phyloP scores from a whole-genome alignment of 345 rosid species.

The Triadica sebifera region DNA sequence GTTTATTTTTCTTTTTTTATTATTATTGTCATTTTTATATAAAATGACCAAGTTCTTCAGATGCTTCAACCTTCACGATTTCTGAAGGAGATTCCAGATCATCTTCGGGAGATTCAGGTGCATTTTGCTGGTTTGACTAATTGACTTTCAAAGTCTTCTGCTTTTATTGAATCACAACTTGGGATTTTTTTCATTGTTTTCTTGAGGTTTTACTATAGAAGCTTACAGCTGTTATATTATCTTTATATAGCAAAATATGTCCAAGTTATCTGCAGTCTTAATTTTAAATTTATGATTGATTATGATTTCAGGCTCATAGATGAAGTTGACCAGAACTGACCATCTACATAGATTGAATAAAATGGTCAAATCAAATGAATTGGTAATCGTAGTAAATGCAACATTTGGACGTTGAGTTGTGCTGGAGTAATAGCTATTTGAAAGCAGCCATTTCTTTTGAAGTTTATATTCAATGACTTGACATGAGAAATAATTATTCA shows the following conservation, averaged over 20 bases:
- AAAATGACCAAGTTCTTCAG: conserved; percentile 41
- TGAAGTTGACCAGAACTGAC: background rate
- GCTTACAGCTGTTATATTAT: too few relatives aligned
- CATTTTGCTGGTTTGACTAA: conserved; percentile 3
- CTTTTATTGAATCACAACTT: background rate
- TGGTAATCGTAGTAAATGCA: background rate
- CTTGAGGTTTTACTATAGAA: background rate
- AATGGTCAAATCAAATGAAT: background rate
- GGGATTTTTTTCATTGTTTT: background rate
- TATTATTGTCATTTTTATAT: conserved; percentile 17
- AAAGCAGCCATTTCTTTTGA: too few relatives aligned
- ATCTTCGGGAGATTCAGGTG: conserved; percentile 72
- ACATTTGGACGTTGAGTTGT: background rate
- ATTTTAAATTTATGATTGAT: too few relatives aligned
- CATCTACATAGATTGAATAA: background rate
- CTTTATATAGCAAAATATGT: too few relatives aligned
- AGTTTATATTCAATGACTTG: background rate
- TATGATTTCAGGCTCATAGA: background rate
- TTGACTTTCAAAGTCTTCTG: background rate
- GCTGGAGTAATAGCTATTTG: background rate
- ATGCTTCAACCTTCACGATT: conserved; percentile 91
- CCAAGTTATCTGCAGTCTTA: too few relatives aligned
- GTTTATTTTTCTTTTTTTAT: conserved; percentile 3
- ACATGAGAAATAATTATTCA: background rate
- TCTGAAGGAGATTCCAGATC: conserved; percentile 85